Percentiles rank a stretch among this genome's conserved stretches.
phyloP scores from a whole-genome alignment of 2,329 filamentous ascomycete species.

The Tolypocladium cylindrosporum region DNA sequence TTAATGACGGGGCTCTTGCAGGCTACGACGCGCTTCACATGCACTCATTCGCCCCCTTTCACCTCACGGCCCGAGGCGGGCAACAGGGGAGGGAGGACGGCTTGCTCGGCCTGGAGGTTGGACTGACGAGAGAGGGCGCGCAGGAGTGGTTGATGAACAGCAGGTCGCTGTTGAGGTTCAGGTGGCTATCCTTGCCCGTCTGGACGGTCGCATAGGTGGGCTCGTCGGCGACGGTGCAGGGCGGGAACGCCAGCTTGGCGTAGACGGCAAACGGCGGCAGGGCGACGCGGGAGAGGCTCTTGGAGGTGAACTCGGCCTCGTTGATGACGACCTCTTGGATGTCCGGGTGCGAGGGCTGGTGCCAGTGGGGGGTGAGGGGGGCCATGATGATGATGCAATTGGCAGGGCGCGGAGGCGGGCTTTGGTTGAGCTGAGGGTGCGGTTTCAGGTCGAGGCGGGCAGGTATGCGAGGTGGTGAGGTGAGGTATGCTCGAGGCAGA shows the following conservation, averaged over 20 bases:
- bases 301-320: slow-evolving; percentile 45
- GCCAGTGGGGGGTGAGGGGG: slow-evolving; percentile 48
- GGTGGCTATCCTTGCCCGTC: slow-evolving; percentile 42
- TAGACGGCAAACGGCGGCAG: slow-evolving; percentile 55
- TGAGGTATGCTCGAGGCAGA: not conserved
- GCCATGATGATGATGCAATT: slow-evolving; percentile 24
- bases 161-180: slow-evolving; percentile 56
- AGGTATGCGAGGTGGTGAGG: not conserved
- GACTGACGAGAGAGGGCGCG: slow-evolving; percentile 52
- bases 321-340: slow-evolving; percentile 47
- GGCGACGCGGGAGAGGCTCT: slow-evolving; percentile 44
- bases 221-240: slow-evolving; percentile 43
- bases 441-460: not conserved
- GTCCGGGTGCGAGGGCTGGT: slow-evolving; percentile 48
- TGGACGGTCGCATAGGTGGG: slow-evolving; percentile 58
- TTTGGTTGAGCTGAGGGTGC: not conserved
- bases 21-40: not conserved
- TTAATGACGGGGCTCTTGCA: not conserved
- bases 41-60: not conserved
- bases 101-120: not conserved
- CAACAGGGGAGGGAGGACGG: not conserved
- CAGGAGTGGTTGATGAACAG: slow-evolving; percentile 61
- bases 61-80: not conserved
- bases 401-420: not conserved
- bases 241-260: slow-evolving; percentile 56